Percentiles rank a stretch among this genome's conserved stretches.
These are phyloP conservation scores for Pseudogymnoascus sp. DNA, from an alignment of 2,329 filamentous ascomycete genomes.

Conservation along the genomic window DNA sequence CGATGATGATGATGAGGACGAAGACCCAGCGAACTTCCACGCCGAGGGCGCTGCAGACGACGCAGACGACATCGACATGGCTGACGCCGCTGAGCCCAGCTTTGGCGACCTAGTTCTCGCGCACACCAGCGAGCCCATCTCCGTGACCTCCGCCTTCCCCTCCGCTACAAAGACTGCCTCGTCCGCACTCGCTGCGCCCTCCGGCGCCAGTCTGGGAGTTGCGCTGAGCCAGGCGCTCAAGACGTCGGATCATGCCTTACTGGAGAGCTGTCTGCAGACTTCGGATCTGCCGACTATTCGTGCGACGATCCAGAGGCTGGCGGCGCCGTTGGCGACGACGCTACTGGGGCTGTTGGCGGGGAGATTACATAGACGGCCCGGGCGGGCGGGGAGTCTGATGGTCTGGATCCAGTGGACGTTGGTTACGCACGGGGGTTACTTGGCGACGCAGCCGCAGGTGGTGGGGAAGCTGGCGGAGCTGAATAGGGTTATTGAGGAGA, in stretches of 20 bases:
- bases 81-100: slow-evolving; percentile 45
- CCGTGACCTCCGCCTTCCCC: slow-evolving; percentile 57
- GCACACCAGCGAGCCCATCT: slow-evolving; percentile 62
- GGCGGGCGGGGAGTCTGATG: slow-evolving; percentile 82
- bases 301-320: slow-evolving; percentile 82
- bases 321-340: slow-evolving; percentile 70
- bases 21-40: slow-evolving; percentile 33
- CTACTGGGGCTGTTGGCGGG: slow-evolving; percentile 81
- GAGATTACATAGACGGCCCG: slow-evolving; percentile 76
- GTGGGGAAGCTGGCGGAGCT: slow-evolving; percentile 69
- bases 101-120: slow-evolving; percentile 79
- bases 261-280: slow-evolving; percentile 85
- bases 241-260: slow-evolving; percentile 80
- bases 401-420: slow-evolving; percentile 95
- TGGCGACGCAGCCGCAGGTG: slow-evolving; percentile 78
- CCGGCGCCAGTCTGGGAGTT: slow-evolving; percentile 74
- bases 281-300: slow-evolving; percentile 69
- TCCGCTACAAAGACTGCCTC: slow-evolving; percentile 20
- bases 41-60: slow-evolving; percentile 30
- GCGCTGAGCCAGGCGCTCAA: slow-evolving; percentile 90
- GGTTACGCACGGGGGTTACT: slow-evolving; percentile 81
- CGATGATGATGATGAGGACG: slow-evolving; percentile 37
- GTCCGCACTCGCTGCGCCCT: slow-evolving; percentile 36
- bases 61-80: slow-evolving; percentile 29
- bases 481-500: slow-evolving; percentile 79